These are phyloP conservation scores for Leccinum longicurvipes DNA, from an alignment of 768 basidiomycete genomes.

Conservation along the genomic window DNA sequence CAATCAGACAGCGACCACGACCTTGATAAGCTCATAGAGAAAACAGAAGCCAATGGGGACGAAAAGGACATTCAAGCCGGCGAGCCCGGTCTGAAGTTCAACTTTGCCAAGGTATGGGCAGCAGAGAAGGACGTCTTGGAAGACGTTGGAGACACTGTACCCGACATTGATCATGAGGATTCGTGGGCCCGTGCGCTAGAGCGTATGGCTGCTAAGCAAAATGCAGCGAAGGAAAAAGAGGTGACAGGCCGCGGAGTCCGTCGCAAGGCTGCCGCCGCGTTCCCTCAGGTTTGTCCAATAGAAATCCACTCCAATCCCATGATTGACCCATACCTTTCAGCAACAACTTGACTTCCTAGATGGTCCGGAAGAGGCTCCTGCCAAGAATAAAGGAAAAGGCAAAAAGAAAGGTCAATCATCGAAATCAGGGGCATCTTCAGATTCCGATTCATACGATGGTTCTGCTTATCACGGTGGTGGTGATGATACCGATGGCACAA, in stretches of 20 bases:
- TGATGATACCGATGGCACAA: conserved; percentile 24
- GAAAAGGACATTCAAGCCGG: conserved; percentile 48
- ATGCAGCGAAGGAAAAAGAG: conserved; percentile 43
- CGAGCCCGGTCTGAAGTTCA: conserved; percentile 61
- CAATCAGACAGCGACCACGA: conserved; percentile 70
- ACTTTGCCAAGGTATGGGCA: conserved; percentile 91
- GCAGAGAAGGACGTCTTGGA: conserved; percentile 70
- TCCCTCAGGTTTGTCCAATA: conserved; percentile 29
- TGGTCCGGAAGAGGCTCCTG: conserved; percentile 36
- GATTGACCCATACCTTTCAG: conserved; percentile 11
- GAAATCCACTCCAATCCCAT: neutral
- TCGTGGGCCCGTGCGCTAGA: conserved; percentile 79
- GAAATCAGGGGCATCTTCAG: conserved; percentile 34
- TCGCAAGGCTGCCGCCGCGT: conserved; percentile 61
- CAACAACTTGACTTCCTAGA: conserved; percentile 33
- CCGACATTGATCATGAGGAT: conserved; percentile 52
- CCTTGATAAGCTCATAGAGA: conserved; percentile 83
- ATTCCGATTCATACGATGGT: conserved; percentile 39
- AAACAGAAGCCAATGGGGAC: conserved; percentile 70
- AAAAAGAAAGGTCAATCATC: conserved; percentile 34
- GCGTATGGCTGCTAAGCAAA: conserved; percentile 42
- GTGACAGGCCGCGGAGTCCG: conserved; percentile 72
- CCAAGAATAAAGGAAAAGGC: conserved; percentile 34
- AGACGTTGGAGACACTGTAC: conserved; percentile 55
- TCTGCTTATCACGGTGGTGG: conserved; percentile 14